Conservation (phyloP, 805 yeast genomes). For the Saccharomycopsis capsularis region DNA sequence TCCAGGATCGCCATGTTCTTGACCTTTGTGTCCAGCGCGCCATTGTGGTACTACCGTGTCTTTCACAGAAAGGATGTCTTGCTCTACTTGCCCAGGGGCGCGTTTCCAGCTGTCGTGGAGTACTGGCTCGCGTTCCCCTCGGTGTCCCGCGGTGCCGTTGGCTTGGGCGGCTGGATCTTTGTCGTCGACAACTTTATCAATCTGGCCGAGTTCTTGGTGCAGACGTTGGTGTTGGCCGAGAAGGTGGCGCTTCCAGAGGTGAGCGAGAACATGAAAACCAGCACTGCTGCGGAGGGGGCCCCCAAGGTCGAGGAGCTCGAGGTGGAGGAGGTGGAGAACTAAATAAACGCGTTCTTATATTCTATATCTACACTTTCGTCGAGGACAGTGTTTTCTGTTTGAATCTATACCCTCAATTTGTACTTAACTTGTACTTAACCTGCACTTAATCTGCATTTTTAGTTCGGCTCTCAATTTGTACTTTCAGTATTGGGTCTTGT, state of each 20-base stretch:
- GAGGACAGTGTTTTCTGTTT: too few relatives aligned
- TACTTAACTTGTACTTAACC: too few relatives aligned
- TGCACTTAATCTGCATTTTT: too few relatives aligned
- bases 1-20: conserved; percentile 31
- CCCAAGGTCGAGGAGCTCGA: not conserved
- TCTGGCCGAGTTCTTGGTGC: conserved; percentile 46
- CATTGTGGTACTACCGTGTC: conserved; percentile 42
- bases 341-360: too few relatives aligned
- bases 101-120: conserved; percentile 49
- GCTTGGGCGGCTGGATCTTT: conserved; percentile 45
- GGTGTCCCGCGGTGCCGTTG: conserved; percentile 36
- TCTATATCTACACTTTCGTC: too few relatives aligned
- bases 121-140: conserved; percentile 59
- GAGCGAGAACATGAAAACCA: not conserved
- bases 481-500: too few relatives aligned
- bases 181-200: conserved; percentile 25
- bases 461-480: not conserved
- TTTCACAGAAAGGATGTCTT: conserved; percentile 49
- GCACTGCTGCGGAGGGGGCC: not conserved
- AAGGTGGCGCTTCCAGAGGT: conserved; percentile 7
- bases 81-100: conserved; percentile 50
- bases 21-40: conserved; percentile 28
- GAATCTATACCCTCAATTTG: too few relatives aligned
- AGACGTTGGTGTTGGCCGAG: conserved; percentile 9
- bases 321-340: too few relatives aligned